Conservation (phyloP, 78 protist species). For the Andalucia godoyi region DNA sequence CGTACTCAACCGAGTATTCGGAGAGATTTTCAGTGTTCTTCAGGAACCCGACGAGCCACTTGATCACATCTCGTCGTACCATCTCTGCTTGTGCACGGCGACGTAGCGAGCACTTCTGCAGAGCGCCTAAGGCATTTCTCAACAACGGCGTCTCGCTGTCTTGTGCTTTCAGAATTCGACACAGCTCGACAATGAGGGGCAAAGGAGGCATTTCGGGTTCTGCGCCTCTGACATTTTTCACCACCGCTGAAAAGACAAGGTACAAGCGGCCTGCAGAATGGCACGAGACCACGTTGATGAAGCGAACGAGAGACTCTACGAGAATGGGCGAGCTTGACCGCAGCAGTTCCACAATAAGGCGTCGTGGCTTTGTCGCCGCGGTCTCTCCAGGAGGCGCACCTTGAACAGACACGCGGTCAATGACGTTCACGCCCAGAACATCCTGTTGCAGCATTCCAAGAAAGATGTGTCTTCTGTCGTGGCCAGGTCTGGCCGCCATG, state of each 20-base stretch:
- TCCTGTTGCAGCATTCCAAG: not conserved
- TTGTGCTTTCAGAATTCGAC: too few relatives aligned
- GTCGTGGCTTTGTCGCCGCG: too few relatives aligned
- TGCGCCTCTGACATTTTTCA: too few relatives aligned
- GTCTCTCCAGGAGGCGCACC: too few relatives aligned
- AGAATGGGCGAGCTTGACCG: not conserved
- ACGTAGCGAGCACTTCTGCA: conserved; percentile 7
- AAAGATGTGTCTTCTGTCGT: too few relatives aligned
- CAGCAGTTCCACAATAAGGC: too few relatives aligned
- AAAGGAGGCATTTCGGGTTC: too few relatives aligned
- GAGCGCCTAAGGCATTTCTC: conserved; percentile 9
- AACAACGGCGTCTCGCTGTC: too few relatives aligned
- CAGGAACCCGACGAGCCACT: not conserved
- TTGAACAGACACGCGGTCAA: too few relatives aligned
- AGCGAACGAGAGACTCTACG: not conserved
- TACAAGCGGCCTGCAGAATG: conserved; percentile 1
- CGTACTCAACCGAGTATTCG: conserved; percentile 15
- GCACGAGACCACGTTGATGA: not conserved
- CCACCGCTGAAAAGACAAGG: not conserved
- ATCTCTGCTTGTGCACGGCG: not conserved
- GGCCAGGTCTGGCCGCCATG: not conserved
- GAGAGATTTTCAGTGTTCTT: not conserved
- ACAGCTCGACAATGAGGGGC: too few relatives aligned
- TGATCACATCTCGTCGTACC: not conserved
- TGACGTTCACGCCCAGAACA: not conserved